Base-by-base conservation (phyloP, 2,329 filamentous ascomycete genomes). In the Tolypocladium capitatum region DNA sequence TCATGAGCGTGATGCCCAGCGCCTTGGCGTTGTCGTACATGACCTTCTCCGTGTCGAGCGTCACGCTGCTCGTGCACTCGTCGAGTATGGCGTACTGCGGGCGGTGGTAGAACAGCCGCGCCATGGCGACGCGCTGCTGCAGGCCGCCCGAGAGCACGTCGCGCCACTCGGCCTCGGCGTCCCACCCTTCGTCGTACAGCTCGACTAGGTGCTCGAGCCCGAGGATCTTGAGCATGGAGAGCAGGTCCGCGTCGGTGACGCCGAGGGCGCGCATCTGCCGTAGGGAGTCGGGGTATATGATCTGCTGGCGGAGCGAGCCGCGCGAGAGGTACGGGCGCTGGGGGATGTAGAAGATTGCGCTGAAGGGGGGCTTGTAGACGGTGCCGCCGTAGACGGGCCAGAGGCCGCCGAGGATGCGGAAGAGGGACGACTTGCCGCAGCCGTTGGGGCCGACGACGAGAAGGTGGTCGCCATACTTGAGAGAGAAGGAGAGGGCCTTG, bases 21-120 rank as follows among this genome's bases (percentile, higher is more conserved):
- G 78, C 75, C 73, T 98, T 97, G 45, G 92, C 92, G 48, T 88
- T 90, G 57, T 96, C 91, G 65, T 98, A 98, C 89, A 98, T 97
- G 62, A 88, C 77, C 62, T 88, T 84, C 62, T 98, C 92, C 51
- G 90, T 89, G 56, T 97, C 91, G 28, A 96, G 75, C 16, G 94
- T 96, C n/a, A 98, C 88, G 46, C 82, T 88, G 48, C 84, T 90
- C 7, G 92, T 98, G 67, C 92, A 98, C 69, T 98, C 92, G 63
- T 98, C 92, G 34, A 98, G 73, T 55, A 98, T 98, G 11, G 92
- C 92, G 64, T 95, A 97, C 57, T 85, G 83, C 0, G 91, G 91
- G 10, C 81, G 76, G 67, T 97, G 91, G 67, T 97, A 97, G 67
- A 96, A 96, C 18, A 95, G 76, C 0, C 92, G 77, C 1, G 92